phyloP scores from a whole-genome alignment of 2,329 filamentous ascomycete species.

The Sporothrix brunneoviolacea region DNA sequence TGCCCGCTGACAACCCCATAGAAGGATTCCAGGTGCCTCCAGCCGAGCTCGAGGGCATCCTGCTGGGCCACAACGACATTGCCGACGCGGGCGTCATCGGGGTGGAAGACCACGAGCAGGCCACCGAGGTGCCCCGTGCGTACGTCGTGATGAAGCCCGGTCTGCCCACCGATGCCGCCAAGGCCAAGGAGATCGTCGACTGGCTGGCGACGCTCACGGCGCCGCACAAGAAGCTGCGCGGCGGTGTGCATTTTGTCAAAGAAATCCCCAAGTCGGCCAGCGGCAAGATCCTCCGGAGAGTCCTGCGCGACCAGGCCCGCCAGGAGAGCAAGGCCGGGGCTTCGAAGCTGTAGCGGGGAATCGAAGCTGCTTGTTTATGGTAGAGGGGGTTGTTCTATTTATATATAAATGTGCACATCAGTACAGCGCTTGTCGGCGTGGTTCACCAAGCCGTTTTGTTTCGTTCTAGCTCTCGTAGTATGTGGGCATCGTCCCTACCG shows the following conservation, averaged over 20 bases:
- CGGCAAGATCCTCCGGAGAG: slow-evolving; percentile 40
- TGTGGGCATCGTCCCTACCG: too few relatives aligned
- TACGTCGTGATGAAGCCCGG: slow-evolving; percentile 49
- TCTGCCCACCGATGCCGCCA: slow-evolving; percentile 23
- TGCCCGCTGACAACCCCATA: slow-evolving; percentile 27
- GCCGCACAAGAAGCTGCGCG: slow-evolving; percentile 59
- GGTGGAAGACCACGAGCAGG: slow-evolving; percentile 51
- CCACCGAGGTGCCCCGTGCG: slow-evolving; percentile 62
- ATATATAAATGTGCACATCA: background rate
- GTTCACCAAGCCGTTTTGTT: too few relatives aligned
- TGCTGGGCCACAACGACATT: slow-evolving; percentile 37
- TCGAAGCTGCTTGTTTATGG: background rate
- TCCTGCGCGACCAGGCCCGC: slow-evolving; percentile 35
- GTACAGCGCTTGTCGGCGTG: too few relatives aligned
- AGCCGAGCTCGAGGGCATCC: slow-evolving; percentile 52
- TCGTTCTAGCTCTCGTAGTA: too few relatives aligned
- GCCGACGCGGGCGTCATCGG: slow-evolving; percentile 58
- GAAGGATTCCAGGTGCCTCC: slow-evolving; percentile 66
- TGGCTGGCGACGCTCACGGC: slow-evolving; percentile 34
- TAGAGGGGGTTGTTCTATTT: background rate
- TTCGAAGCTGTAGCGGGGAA: slow-evolving; percentile 32
- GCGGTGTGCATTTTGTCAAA: slow-evolving; percentile 63
- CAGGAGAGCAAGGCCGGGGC: slow-evolving; percentile 31
- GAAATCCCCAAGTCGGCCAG: slow-evolving; percentile 64
- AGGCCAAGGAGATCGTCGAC: slow-evolving; percentile 32